Percentiles rank a stretch among this genome's conserved stretches.
Conservation (phyloP, 495 filamentous ascomycete genomes). For the Xylona heveae region DNA sequence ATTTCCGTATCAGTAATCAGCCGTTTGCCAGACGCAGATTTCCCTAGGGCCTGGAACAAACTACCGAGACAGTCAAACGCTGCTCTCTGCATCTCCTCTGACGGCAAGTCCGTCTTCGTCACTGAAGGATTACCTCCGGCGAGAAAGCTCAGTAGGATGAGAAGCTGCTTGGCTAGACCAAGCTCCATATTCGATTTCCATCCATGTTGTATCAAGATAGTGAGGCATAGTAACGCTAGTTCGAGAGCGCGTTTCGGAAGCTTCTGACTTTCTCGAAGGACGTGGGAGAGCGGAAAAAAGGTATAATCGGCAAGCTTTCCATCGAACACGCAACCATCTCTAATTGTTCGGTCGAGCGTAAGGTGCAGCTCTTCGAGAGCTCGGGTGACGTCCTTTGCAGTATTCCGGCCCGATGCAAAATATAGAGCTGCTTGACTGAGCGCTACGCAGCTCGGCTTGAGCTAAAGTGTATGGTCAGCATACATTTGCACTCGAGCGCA, state of each 20-base stretch:
- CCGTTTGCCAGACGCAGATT: too few relatives aligned
- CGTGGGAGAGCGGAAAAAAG: slow-evolving; percentile 79
- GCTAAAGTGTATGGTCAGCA: too few relatives aligned
- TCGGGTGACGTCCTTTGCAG: slow-evolving; percentile 28
- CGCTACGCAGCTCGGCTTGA: slow-evolving; percentile 58
- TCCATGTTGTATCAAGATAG: slow-evolving; percentile 48
- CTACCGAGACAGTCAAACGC: slow-evolving; percentile 33
- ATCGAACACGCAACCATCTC: slow-evolving; percentile 36
- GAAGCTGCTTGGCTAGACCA: slow-evolving; percentile 58
- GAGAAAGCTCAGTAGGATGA: slow-evolving; percentile 66
- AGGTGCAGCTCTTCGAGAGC: slow-evolving; percentile 30
- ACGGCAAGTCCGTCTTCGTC: slow-evolving; percentile 21
- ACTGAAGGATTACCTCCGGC: slow-evolving; percentile 41
- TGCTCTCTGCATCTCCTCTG: slow-evolving; percentile 46
- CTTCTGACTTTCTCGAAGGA: slow-evolving; percentile 54
- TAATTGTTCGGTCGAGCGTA: slow-evolving; percentile 28
- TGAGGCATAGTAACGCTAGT: slow-evolving; percentile 46
- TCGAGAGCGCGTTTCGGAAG: slow-evolving; percentile 57
- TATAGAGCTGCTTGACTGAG: slow-evolving; percentile 48
- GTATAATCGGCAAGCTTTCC: slow-evolving; percentile 77
- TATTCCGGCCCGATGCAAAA: slow-evolving; percentile 30
- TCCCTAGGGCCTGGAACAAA: slow-evolving; percentile 23
- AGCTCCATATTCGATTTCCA: slow-evolving; percentile 48
- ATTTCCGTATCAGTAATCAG: slow-evolving; percentile 32
- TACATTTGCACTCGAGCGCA: too few relatives aligned